Evolutionary conservation across 2,329 filamentous ascomycete genomes (phyloP).

Genomic region (Amphichorda felina): DNA sequence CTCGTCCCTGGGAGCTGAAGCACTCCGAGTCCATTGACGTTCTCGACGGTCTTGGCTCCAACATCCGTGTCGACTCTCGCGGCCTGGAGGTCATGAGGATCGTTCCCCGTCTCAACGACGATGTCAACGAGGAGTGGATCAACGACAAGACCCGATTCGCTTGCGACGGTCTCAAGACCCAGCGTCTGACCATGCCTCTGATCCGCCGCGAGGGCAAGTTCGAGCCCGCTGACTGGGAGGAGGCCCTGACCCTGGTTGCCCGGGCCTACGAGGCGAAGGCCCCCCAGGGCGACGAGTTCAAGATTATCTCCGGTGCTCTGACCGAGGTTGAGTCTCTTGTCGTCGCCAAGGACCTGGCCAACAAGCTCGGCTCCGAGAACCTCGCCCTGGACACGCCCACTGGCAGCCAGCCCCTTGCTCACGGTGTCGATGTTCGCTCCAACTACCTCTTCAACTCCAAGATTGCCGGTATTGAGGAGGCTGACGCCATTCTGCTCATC

Average conservation of each 20-base stretch:
- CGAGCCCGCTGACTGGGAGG: conserved; percentile 82
- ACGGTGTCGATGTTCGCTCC: conserved; percentile 85
- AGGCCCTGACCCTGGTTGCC: conserved; percentile 79
- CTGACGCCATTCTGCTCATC: conserved; percentile 82
- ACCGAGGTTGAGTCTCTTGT: conserved; percentile 89
- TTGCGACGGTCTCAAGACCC: conserved; percentile 91
- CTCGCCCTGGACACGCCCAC: conserved; percentile 82
- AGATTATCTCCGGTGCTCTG: conserved; percentile 83
- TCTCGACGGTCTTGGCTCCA: conserved; percentile 82
- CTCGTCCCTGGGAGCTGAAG: conserved; percentile 93
- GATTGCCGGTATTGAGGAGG: conserved; percentile 88
- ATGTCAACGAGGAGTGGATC: conserved; percentile 99
- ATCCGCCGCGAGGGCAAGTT: conserved; percentile 85
- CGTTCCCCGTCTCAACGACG: conserved; percentile 85
- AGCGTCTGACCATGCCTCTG: conserved; percentile 85
- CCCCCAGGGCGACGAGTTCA: conserved; percentile 88
- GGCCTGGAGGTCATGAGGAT: conserved; percentile 95
- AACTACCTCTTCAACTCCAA: conserved; percentile 97
- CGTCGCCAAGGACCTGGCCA: conserved; percentile 93
- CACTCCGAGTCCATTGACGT: conserved; percentile 95
- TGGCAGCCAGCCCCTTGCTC: conserved; percentile 73
- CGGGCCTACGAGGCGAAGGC: conserved; percentile 68
- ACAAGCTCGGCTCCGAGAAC: conserved; percentile 94
- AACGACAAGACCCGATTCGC: conserved; percentile 97
- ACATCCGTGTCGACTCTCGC: conserved; percentile 86